Conservation (phyloP, 768 basidiomycete genomes). For the Leccinellum rugosiceps region DNA sequence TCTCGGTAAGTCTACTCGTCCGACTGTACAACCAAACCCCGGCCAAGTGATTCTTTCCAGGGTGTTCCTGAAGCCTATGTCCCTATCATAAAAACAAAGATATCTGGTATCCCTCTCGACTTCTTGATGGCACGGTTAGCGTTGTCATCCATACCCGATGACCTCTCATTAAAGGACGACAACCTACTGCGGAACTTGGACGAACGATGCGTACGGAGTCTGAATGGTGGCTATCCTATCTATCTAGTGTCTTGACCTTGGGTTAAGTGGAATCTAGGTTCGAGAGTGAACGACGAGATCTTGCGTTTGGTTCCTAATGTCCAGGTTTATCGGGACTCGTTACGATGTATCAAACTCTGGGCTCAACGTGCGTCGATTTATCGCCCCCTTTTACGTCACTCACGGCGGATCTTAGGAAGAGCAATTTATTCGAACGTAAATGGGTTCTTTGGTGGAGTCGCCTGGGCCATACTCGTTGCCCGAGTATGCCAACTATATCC, state of each 20-base stretch:
- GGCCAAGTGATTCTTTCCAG: constrained; percentile 39
- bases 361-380: constrained; percentile 72
- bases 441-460: constrained; percentile 96
- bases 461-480: constrained; percentile 99
- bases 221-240: constrained; percentile 59
- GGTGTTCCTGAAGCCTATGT: constrained; percentile 97
- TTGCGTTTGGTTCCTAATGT: constrained; percentile 93
- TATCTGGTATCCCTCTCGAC: constrained; percentile 90
- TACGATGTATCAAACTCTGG: constrained; percentile 97
- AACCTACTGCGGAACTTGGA: constrained; percentile 90
- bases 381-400: constrained; percentile 1
- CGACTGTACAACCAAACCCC: neutral
- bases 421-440: constrained; percentile 98
- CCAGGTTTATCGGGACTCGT: constrained; percentile 87
- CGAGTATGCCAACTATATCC: constrained; percentile 99
- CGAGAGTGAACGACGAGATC: constrained; percentile 94
- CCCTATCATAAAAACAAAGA: constrained; percentile 89
- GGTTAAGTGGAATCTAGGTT: constrained; percentile 52
- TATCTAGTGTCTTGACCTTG: neutral
- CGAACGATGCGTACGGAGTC: constrained; percentile 91
- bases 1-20: constrained; percentile 62
- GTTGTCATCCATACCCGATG: constrained; percentile 86
- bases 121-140: constrained; percentile 90
- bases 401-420: constrained; percentile 51
- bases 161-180: constrained; percentile 86